Conservation (phyloP, 2,329 filamentous ascomycete genomes). For the Fusarium avenaceum region DNA sequence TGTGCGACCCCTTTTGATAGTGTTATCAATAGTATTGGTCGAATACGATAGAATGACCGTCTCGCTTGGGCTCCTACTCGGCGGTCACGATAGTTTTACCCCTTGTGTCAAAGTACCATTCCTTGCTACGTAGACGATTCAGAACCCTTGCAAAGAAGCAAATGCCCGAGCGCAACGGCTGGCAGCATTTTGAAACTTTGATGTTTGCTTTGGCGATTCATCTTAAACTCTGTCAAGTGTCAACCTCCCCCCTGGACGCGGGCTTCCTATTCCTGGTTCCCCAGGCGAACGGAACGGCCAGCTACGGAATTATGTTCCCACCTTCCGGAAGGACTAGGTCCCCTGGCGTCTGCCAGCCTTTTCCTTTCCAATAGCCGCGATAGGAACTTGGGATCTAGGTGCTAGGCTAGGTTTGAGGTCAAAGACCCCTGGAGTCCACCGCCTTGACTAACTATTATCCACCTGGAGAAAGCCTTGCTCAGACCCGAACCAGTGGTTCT, state of each 20-base stretch:
- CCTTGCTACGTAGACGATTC: slow-evolving; percentile 16
- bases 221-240: slow-evolving; percentile 7
- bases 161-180: slow-evolving; percentile 18
- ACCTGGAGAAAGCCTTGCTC: slow-evolving; percentile 5
- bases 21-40: too few relatives aligned
- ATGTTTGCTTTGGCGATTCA: slow-evolving; percentile 36
- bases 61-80: too few relatives aligned
- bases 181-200: slow-evolving; percentile 35
- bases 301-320: slow-evolving; percentile 34
- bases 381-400: too few relatives aligned
- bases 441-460: slow-evolving; percentile 14
- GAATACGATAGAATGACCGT: too few relatives aligned
- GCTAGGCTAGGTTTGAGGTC: slow-evolving; percentile 13
- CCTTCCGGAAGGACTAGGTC: slow-evolving; percentile 27
- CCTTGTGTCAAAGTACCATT: slow-evolving; percentile 6
- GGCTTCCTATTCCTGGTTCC: slow-evolving; percentile 30
- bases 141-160: slow-evolving; percentile 28
- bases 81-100: background rate
- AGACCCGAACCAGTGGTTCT: slow-evolving; percentile 45
- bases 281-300: slow-evolving; percentile 10
- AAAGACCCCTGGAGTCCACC: slow-evolving; percentile 13
- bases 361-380: slow-evolving; percentile 17
- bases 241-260: slow-evolving; percentile 9
- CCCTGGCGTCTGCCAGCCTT: slow-evolving; percentile 16
- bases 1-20: background rate